Evolutionary conservation across 257 asterid genomes (phyloP), one percentile per base, ranked within the genome.

Genomic region (Solanum chiquidenum): DNA sequence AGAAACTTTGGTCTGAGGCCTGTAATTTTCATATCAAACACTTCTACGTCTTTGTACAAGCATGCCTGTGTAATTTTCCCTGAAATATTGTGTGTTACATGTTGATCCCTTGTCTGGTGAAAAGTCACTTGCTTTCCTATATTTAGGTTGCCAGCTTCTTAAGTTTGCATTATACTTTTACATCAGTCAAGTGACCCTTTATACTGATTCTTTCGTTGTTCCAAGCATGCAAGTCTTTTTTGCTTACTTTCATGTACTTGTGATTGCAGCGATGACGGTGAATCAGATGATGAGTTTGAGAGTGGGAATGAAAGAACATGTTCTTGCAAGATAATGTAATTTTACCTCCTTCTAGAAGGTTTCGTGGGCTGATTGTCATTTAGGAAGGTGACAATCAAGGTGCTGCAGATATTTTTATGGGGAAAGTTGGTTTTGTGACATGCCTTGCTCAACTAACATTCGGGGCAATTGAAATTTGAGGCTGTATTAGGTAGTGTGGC

Each of bases 291-390:
- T 49, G 99, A 95, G 86, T 94, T 92, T 89, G 94, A 91, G 86
- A 92, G 86, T 84, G 93, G 92, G 88, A 92, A 12, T 55, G 92
- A 87, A 86, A 94, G 89, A 92, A 89, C 92, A 66, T 96, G 99
- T 86, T 90, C 98, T 42, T 96, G 99, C 94, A 93, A 86, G 72
- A 94, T 96, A 90, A 96, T 96, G 99, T 96, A 94, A 92, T 58
- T 83, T 40, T 31, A 86, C 40, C 79, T 38, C 76, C 42, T 66
- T 42, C n/a, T 16, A 29, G 87, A 35, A n/a, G 77, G 87, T 60
- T 16, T 60, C 60, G n/a, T 46, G 84, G 58, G 49, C 46, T 60
- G 44, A 83, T 88, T 86, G 20, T 88, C n/a, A 52, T 49, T 69
- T 83, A 46, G 87, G 83, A 44, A 75, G 73, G 9, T 25, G 38